phyloP scores from a whole-genome alignment of 169 alveolate species.

The Plasmodium yoelii region DNA sequence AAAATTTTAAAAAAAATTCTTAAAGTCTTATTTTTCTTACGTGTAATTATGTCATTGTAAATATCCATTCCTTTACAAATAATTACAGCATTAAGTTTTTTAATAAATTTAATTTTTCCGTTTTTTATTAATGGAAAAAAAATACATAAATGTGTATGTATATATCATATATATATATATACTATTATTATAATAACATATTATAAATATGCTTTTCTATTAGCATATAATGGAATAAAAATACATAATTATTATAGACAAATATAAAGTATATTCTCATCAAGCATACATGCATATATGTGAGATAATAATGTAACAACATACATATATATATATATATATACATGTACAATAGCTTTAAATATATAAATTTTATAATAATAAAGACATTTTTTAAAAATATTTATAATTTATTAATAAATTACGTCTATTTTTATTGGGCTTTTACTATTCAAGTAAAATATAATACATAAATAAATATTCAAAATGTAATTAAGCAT shows the following conservation, averaged over 20 bases:
- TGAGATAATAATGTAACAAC: neutral
- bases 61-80: slow-evolving; percentile 7
- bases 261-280: slow-evolving; percentile 15
- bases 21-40: neutral
- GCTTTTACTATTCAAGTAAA: too few species aligned
- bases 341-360: neutral
- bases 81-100: slow-evolving; percentile 1
- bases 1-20: slow-evolving; percentile 1
- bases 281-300: slow-evolving; percentile 12
- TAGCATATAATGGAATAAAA: slow-evolving; percentile 9
- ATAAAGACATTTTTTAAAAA: neutral
- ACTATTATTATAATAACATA: slow-evolving; percentile 2
- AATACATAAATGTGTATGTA: neutral
- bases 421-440: too few species aligned
- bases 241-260: slow-evolving; percentile 15
- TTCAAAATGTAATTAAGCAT: neutral
- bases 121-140: slow-evolving; percentile 9
- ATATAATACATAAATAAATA: neutral
- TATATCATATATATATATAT: neutral
- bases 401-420: neutral
- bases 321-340: neutral
- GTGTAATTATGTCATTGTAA: slow-evolving; percentile 15
- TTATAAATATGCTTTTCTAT: slow-evolving; percentile 12
- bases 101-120: slow-evolving; percentile 17
- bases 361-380: neutral